These are phyloP conservation scores for Polytrichum formosum DNA, from an alignment of 225 moss, liverwort and hornwort genomes.

Conservation along the genomic window DNA sequence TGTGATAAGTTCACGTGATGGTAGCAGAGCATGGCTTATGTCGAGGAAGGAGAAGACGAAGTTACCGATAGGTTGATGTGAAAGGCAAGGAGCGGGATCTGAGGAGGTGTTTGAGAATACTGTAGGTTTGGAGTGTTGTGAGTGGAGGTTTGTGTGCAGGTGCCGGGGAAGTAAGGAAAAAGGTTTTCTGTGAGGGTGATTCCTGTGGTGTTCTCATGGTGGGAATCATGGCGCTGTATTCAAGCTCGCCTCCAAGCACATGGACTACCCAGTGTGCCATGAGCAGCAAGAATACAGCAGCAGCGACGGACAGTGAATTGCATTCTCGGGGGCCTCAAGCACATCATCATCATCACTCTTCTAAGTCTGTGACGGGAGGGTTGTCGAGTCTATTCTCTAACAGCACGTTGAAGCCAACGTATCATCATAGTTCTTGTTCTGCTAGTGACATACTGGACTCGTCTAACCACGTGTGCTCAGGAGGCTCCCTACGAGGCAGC, in stretches of 20 bases:
- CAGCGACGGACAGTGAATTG: slow-evolving; percentile 42
- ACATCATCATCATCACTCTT: slow-evolving; percentile 20
- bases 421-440: slow-evolving; percentile 22
- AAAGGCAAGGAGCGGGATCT: not conserved
- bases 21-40: not conserved
- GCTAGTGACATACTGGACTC: slow-evolving; percentile 45
- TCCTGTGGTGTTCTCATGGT: slow-evolving; percentile 48
- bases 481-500: slow-evolving; percentile 37
- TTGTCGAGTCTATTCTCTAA: slow-evolving; percentile 64
- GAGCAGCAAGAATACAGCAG: slow-evolving; percentile 38
- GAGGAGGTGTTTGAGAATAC: too few relatives aligned
- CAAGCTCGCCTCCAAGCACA: slow-evolving; percentile 74
- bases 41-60: not conserved
- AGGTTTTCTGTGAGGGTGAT: too few relatives aligned
- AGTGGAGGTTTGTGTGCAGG: not conserved
- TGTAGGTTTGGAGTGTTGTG: not conserved
- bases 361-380: slow-evolving; percentile 58
- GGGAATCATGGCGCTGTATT: slow-evolving; percentile 67
- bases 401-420: slow-evolving; percentile 23
- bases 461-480: slow-evolving; percentile 16
- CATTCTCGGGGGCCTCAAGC: slow-evolving; percentile 31
- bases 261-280: slow-evolving; percentile 59
- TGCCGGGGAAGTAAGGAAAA: too few relatives aligned
- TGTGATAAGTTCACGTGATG: too few relatives aligned
- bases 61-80: not conserved